phyloP scores from a whole-genome alignment of 352 stramenopile species.

The Elongisporangium anandrum region DNA sequence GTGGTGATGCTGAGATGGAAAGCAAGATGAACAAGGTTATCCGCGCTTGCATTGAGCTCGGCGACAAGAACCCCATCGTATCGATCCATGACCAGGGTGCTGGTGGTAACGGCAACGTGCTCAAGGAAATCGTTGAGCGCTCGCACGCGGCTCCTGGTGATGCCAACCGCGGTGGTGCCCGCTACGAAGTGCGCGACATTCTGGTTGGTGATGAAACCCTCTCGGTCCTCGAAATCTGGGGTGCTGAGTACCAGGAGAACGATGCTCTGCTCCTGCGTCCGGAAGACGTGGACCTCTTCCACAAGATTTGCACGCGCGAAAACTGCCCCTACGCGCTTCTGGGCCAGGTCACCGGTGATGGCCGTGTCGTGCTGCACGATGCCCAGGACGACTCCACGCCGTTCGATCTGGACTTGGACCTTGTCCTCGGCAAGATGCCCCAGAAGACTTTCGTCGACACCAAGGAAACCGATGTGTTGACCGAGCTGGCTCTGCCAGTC shows the following conservation, averaged over 20 bases:
- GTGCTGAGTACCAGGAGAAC: conserved; percentile 99
- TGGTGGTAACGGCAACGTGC: conserved; percentile 99
- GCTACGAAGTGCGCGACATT: conserved; percentile 96
- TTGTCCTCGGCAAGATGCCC: conserved; percentile 99
- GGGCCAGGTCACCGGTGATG: conserved; percentile 94
- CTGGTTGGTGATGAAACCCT: conserved; percentile 97
- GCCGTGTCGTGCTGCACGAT: conserved; percentile 96
- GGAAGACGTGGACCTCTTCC: conserved; percentile 89
- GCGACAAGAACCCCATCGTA: conserved; percentile 97
- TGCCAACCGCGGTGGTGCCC: conserved; percentile 75
- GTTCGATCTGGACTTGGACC: conserved; percentile 96
- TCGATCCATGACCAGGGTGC: conserved; percentile 99
- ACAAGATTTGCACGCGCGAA: conserved; percentile 95
- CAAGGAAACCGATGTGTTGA: conserved; percentile 49
- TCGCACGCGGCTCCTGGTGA: conserved; percentile 81
- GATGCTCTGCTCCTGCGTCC: conserved; percentile 95
- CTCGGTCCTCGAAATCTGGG: conserved; percentile 99
- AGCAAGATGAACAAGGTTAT: conserved; percentile 99
- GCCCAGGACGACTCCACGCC: conserved; percentile 91
- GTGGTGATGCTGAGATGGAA: conserved; percentile 99
- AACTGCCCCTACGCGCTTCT: conserved; percentile 96
- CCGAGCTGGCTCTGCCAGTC: conserved; percentile 75
- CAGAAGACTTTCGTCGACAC: conserved; percentile 97
- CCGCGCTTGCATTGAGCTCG: conserved; percentile 96
- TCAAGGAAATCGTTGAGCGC: conserved; percentile 99